Evolutionary conservation across 768 basidiomycete species (phyloP).

Genomic region (Rhodotorula diobovata): DNA sequence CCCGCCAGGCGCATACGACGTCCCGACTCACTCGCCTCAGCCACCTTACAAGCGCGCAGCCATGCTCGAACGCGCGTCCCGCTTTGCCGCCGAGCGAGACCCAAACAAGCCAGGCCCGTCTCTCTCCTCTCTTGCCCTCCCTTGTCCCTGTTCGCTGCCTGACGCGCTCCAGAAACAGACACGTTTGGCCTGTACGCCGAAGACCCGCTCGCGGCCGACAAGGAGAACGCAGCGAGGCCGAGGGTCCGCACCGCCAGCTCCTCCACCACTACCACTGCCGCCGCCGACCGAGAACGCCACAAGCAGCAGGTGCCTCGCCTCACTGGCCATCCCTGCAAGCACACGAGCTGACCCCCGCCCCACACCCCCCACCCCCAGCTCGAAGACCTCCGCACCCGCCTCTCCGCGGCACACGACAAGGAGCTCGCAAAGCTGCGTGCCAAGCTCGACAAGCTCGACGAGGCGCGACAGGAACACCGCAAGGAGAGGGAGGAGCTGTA

Average conservation of each 20-base stretch:
- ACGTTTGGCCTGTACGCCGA: slow-evolving; percentile 24
- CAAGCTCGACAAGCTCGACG: slow-evolving; percentile 18
- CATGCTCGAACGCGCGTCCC: slow-evolving; percentile 8
- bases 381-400: slow-evolving; percentile 19
- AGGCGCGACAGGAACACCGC: not conserved
- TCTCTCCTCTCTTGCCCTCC: not conserved
- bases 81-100: not conserved
- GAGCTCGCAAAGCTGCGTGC: slow-evolving; percentile 20
- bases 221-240: slow-evolving; percentile 29
- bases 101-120: slow-evolving; percentile 16
- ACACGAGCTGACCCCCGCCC: not conserved
- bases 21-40: not conserved
- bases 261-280: not conserved
- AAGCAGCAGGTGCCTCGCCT: slow-evolving; percentile 16
- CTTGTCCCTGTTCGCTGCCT: not conserved
- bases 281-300: slow-evolving; percentile 18
- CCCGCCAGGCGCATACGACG: slow-evolving; percentile 28
- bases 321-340: too few species aligned
- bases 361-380: slow-evolving; percentile 5
- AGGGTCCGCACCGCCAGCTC: slow-evolving; percentile 2
- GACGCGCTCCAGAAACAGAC: not conserved
- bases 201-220: not conserved
- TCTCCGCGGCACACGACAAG: slow-evolving; percentile 15
- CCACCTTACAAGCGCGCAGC: slow-evolving; percentile 17
- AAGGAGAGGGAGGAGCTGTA: slow-evolving; percentile 13